A percentile compares a stretch with the other conserved stretches of the same genome.
Conservation (phyloP, 768 basidiomycete species). For the Tricholoma sp. region DNA sequence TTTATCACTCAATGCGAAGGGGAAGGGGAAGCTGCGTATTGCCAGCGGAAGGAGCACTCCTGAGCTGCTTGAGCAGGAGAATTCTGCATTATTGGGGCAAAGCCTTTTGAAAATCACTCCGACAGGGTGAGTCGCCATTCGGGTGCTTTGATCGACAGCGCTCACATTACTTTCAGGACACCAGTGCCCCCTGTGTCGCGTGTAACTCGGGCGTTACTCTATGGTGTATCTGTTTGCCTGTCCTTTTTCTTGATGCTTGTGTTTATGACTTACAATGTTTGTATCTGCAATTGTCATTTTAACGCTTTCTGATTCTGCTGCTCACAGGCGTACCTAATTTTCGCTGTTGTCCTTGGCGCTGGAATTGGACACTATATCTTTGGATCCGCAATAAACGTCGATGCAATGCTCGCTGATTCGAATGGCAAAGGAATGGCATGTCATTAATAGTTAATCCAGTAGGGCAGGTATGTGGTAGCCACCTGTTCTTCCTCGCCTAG, state of each 20-base stretch:
- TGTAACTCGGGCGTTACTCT: slow-evolving; percentile 58
- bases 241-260: slow-evolving; percentile 93
- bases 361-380: slow-evolving; percentile 79
- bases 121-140: slow-evolving; percentile 37
- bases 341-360: slow-evolving; percentile 80
- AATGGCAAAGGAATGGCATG: slow-evolving; percentile 73
- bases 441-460: slow-evolving; percentile 40
- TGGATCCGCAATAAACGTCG: slow-evolving; percentile 56
- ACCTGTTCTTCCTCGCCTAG: no score
- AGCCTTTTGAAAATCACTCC: slow-evolving; percentile 29
- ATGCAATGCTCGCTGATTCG: slow-evolving; percentile 43
- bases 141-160: background rate
- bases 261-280: slow-evolving; percentile 95
- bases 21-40: slow-evolving; percentile 40
- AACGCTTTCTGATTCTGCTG: background rate
- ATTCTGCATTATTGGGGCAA: slow-evolving; percentile 45
- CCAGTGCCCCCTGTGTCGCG: slow-evolving; percentile 48
- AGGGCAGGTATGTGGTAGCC: no score
- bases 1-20: slow-evolving; percentile 33
- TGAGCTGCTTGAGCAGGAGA: slow-evolving; percentile 33
- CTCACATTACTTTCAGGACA: slow-evolving; percentile 28
- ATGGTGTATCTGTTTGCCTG: slow-evolving; percentile 71
- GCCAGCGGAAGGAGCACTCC: slow-evolving; percentile 21
- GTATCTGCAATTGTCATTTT: slow-evolving; percentile 20
- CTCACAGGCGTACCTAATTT: slow-evolving; percentile 76